A percentile compares a stretch with the other conserved stretches of the same genome.
Conservation (phyloP, 2,329 filamentous ascomycete species). For the Sporothrix pseudoabietina region DNA sequence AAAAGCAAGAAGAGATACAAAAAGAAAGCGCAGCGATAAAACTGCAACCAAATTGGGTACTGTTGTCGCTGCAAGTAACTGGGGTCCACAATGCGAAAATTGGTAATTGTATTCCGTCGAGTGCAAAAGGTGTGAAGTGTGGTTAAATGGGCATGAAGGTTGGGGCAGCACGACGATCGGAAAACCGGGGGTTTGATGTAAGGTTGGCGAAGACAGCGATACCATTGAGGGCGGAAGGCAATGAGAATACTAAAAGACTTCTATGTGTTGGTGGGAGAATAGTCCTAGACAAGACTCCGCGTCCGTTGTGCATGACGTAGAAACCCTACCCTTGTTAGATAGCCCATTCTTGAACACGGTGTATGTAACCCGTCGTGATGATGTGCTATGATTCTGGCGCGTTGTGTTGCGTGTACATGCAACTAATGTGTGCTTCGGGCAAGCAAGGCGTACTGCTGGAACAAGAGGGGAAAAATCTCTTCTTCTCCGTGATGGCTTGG, state of each 20-base stretch:
- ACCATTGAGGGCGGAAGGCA: not conserved
- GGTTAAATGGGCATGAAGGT: constrained; percentile 29
- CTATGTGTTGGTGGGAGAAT: not conserved
- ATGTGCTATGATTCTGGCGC: not conserved
- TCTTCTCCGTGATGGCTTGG: constrained; percentile 1
- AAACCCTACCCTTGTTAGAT: not conserved
- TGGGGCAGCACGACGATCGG: constrained; percentile 29
- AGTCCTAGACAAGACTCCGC: not conserved
- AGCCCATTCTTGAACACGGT: not conserved
- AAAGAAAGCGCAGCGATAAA: not conserved
- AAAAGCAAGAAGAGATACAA: not conserved
- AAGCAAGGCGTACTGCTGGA: not conserved
- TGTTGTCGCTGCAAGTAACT: constrained; percentile 4
- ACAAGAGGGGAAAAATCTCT: not conserved
- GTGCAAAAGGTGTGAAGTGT: not conserved
- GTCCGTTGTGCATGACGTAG: constrained; percentile 14
- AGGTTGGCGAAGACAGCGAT: not conserved
- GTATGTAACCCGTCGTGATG: not conserved
- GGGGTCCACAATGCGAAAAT: constrained; percentile 2
- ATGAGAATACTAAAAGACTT: not conserved
- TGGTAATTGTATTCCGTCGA: not conserved
- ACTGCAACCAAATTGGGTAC: not conserved
- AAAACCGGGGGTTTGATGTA: constrained; percentile 18
- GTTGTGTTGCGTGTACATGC: not conserved
- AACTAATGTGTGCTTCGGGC: not conserved